phyloP scores from a whole-genome alignment of 73 alveolate genomes.

The Blepharisma stoltei region DNA sequence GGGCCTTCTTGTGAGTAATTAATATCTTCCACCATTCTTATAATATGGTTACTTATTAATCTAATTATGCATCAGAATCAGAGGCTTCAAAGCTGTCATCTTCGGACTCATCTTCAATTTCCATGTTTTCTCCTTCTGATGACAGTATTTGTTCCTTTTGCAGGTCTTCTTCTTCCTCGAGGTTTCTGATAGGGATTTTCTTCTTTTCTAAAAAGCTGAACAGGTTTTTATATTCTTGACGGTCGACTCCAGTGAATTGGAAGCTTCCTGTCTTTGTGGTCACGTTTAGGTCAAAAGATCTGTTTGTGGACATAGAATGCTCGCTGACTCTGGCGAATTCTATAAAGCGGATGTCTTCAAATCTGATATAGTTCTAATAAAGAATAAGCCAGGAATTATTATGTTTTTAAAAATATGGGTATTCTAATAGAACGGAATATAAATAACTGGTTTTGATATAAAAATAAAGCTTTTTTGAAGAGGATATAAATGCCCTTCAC shows the following conservation, averaged over 20 bases:
- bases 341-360: slow-evolving; percentile 68
- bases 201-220: slow-evolving; percentile 66
- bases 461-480: slow-evolving; percentile 76
- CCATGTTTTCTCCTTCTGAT: slow-evolving; percentile 55
- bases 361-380: too few species aligned
- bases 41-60: too few species aligned
- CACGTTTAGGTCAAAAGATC: slow-evolving; percentile 81
- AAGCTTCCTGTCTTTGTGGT: slow-evolving; percentile 36
- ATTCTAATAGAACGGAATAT: too few species aligned
- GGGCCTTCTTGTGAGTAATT: slow-evolving; percentile 40
- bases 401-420: too few species aligned
- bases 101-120: slow-evolving; percentile 68
- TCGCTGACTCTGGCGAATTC: slow-evolving; percentile 79
- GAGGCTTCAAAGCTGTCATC: slow-evolving; percentile 58
- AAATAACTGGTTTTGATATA: slow-evolving; percentile 88
- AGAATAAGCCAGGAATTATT: too few species aligned
- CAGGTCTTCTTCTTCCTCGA: slow-evolving; percentile 52
- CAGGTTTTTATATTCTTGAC: slow-evolving; percentile 67
- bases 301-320: slow-evolving; percentile 50
- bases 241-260: slow-evolving; percentile 64
- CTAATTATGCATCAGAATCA: slow-evolving; percentile 23
- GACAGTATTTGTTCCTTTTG: slow-evolving; percentile 47
- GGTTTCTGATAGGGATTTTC: slow-evolving; percentile 65
- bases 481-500: slow-evolving; percentile 90
- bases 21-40: too few species aligned